Percentiles rank a stretch among this genome's conserved stretches.
Conservation (phyloP, 2,329 filamentous ascomycete species). For the Colletotrichum australisinense region DNA sequence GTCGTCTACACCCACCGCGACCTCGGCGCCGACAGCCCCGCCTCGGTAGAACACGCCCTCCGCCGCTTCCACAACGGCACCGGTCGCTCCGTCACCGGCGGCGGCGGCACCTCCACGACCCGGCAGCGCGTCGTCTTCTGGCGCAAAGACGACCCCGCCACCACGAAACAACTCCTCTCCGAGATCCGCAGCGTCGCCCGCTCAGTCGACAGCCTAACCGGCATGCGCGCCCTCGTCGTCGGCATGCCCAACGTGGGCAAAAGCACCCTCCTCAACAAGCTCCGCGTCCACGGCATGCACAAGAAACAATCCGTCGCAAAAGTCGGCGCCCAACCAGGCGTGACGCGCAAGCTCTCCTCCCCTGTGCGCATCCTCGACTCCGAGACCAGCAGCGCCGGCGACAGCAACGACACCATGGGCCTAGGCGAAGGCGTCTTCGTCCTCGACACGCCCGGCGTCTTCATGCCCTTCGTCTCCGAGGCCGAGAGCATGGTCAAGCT, state of each 20-base stretch:
- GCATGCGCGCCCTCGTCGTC: conserved; percentile 87
- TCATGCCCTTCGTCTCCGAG: conserved; percentile 89
- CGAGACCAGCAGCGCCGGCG: background rate
- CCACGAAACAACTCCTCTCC: conserved; percentile 53
- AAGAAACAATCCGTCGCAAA: conserved; percentile 73
- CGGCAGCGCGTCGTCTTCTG: conserved; percentile 55
- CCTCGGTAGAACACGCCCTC: conserved; percentile 39
- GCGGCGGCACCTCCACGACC: background rate
- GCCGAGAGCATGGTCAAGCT: conserved; percentile 93
- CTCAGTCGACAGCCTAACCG: conserved; percentile 71
- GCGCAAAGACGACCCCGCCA: conserved; percentile 47
- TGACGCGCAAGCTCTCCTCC: conserved; percentile 86
- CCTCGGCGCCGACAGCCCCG: conserved; percentile 62
- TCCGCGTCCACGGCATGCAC: conserved; percentile 76
- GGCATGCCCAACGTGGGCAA: conserved; percentile 99
- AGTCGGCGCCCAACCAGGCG: conserved; percentile 88
- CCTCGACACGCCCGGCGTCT: conserved; percentile 93
- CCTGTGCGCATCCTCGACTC: conserved; percentile 79
- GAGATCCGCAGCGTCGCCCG: conserved; percentile 47
- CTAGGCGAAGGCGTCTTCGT: conserved; percentile 78
- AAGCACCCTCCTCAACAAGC: conserved; percentile 89
- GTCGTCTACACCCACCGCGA: conserved; percentile 94
- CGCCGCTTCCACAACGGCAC: conserved; percentile 43
- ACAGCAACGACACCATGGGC: conserved; percentile 12
- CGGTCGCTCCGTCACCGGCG: conserved; percentile 36